These are phyloP conservation scores for Kurtzmaniella fragi DNA, from an alignment of 805 yeast genomes.

Conservation along the genomic window DNA sequence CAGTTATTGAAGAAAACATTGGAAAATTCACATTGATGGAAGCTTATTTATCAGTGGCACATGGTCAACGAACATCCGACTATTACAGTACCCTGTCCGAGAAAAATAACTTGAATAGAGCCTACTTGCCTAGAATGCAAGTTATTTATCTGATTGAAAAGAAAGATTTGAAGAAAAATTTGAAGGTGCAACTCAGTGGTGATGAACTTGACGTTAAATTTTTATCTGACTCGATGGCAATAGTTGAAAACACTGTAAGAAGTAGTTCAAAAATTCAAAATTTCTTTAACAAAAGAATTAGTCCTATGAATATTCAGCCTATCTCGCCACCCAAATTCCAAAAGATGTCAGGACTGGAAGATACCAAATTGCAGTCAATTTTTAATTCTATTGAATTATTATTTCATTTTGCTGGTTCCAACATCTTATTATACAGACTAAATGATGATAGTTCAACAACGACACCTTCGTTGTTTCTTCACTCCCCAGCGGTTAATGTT, in stretches of 20 bases:
- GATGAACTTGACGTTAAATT: constrained; percentile 65
- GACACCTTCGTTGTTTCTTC: constrained; percentile 54
- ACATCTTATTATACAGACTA: constrained; percentile 43
- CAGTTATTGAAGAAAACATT: constrained; percentile 52
- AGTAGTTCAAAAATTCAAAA: constrained; percentile 44
- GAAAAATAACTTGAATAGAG: constrained; percentile 48
- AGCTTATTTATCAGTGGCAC: constrained; percentile 68
- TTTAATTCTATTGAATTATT: constrained; percentile 41
- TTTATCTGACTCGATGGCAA: constrained; percentile 48
- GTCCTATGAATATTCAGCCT: not conserved
- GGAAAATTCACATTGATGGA: constrained; percentile 68
- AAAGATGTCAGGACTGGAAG: constrained; percentile 4
- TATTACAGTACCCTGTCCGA: constrained; percentile 47
- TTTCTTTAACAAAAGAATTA: constrained; percentile 18
- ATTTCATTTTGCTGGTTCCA: constrained; percentile 67
- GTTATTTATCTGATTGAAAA: constrained; percentile 39
- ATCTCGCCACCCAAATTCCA: constrained; percentile 3
- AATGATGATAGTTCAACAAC: constrained; percentile 30
- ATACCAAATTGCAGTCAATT: constrained; percentile 6
- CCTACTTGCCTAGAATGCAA: constrained; percentile 66
- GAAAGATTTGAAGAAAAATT: constrained; percentile 23
- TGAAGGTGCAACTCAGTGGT: constrained; percentile 55
- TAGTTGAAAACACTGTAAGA: constrained; percentile 48
- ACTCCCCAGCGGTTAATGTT: constrained; percentile 70
- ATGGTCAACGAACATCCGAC: constrained; percentile 47